Conservation (phyloP, 495 filamentous ascomycete genomes). For the Aspergillus coremiiformis region DNA sequence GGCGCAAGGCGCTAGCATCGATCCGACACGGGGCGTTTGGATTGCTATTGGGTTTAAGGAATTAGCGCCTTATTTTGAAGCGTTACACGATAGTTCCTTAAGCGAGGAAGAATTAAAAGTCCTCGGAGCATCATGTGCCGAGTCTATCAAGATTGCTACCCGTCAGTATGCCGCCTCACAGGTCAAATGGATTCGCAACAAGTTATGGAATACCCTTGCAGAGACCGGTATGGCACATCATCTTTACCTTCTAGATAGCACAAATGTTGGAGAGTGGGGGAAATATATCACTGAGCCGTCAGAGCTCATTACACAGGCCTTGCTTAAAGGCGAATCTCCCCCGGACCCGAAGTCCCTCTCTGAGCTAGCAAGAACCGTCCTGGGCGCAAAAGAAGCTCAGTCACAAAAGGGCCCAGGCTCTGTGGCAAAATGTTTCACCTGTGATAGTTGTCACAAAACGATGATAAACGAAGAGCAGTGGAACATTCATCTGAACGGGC, state of each 20-base stretch:
- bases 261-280: conserved; percentile 50
- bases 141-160: conserved; percentile 66
- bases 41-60: conserved; percentile 95
- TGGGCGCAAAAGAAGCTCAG: conserved; percentile 47
- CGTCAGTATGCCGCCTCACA: conserved; percentile 83
- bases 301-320: conserved; percentile 48
- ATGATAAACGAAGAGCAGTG: conserved; percentile 66
- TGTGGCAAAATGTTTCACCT: conserved; percentile 39
- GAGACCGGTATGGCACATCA: conserved; percentile 42
- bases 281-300: conserved; percentile 57
- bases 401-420: conserved; percentile 36
- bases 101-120: conserved; percentile 35
- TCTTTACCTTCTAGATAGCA: conserved; percentile 71
- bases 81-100: conserved; percentile 30
- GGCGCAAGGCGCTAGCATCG: conserved; percentile 46
- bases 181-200: conserved; percentile 76
- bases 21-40: conserved; percentile 80
- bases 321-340: conserved; percentile 49
- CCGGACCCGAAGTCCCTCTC: conserved; percentile 59
- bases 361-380: conserved; percentile 44
- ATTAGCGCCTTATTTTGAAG: conserved; percentile 60
- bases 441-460: conserved; percentile 65
- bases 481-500: conserved; percentile 64
- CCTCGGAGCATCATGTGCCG: conserved; percentile 40
- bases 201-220: conserved; percentile 59